Base-by-base conservation (phyloP, 1,284 basidiomycete genomes). In the Omphalotus olearius region DNA sequence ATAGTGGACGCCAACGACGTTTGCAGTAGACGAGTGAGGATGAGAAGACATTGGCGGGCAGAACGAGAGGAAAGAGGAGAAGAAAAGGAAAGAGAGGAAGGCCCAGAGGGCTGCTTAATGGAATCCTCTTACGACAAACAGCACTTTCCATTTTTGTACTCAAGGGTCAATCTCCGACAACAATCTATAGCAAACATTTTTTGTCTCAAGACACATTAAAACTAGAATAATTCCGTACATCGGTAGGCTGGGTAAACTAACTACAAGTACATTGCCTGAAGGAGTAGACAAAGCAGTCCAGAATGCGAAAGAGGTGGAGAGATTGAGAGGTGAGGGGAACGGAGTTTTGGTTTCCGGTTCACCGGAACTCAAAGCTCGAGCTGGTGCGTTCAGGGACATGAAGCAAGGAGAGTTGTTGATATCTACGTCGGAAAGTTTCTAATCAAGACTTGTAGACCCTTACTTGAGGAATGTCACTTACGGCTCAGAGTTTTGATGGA, bases 401-500 rank as follows among this genome's bases (percentile, higher is more conserved):
- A 41, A 68, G 69, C 51, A 86, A 69, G 9, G 81, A 80, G 40
- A 86, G 60, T 56, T 86, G 82, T 61, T 86, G 83, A 65, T 85
- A 86, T 58, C 84, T 86, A 60, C 38, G 39, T 53, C 39, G 40
- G 51, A 35, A 14, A 41, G 4, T 39, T 23, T 44, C 23, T 35
- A 6, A 36, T 17, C 4, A 47, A 18, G 16, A 9, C 10, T 54
- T 47, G 56, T 45, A 45, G 38, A 57, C 30, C 17, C 6, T 43
- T n/a, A 52, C 52, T 52, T 40, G 38, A 49, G n/a, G 57, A 39
- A 25, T 47, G 14, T 23, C 17, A 81, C 86, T 70, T 64, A 92
- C 83, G 89, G 89, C 62, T 92, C 89, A 50, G 86, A 90, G 62
- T 90, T 88, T 72, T 88, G 87, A 71, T 97, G 94, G 71, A 91